Conservation (phyloP, 164 flowering plant genomes). For the Nelumbo lutea region DNA sequence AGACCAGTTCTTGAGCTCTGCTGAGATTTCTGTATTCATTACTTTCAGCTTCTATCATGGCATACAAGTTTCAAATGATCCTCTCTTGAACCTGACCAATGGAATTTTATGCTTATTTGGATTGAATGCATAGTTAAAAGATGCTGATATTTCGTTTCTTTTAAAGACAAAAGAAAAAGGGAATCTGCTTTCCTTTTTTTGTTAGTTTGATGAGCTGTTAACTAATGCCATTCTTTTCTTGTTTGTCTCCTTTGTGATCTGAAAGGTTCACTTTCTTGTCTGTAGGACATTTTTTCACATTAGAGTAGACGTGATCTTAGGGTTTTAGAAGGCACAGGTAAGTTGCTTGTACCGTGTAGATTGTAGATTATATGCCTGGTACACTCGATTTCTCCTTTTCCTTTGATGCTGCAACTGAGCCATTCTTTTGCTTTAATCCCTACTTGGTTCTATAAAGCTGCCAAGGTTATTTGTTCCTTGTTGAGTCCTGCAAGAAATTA, state of each 20-base stretch:
- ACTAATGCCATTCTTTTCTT: conserved; percentile 47
- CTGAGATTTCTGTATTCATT: conserved; percentile 7
- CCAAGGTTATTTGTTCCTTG: conserved; percentile 70
- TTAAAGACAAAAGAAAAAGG: conserved; percentile 36
- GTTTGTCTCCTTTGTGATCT: conserved; percentile 72
- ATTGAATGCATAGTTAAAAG: conserved; percentile 14
- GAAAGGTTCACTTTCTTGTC: conserved; percentile 84
- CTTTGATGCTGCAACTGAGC: conserved; percentile 49
- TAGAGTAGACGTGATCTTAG: conserved; percentile 40
- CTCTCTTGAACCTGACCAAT: conserved; percentile 6
- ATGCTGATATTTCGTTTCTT: conserved; percentile 13
- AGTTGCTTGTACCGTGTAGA: conserved; percentile 21
- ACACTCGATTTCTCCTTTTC: conserved; percentile 44
- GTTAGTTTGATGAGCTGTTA: conserved; percentile 57
- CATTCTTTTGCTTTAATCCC: conserved; percentile 59
- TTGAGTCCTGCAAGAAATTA: conserved; percentile 72
- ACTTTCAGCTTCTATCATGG: conserved; percentile 1
- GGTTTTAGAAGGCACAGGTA: conserved; percentile 36
- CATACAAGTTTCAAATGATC: conserved; percentile 12
- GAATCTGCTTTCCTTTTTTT: conserved; percentile 75
- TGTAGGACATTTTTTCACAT: conserved; percentile 29
- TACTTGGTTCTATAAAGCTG: conserved; percentile 65
- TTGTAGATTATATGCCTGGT: conserved; percentile 62
- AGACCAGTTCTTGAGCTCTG: conserved; percentile 9
- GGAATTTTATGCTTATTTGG: conserved; percentile 9